Evolutionary conservation across 495 filamentous ascomycete species (phyloP).

Genomic region (Xylaria cubensis): DNA sequence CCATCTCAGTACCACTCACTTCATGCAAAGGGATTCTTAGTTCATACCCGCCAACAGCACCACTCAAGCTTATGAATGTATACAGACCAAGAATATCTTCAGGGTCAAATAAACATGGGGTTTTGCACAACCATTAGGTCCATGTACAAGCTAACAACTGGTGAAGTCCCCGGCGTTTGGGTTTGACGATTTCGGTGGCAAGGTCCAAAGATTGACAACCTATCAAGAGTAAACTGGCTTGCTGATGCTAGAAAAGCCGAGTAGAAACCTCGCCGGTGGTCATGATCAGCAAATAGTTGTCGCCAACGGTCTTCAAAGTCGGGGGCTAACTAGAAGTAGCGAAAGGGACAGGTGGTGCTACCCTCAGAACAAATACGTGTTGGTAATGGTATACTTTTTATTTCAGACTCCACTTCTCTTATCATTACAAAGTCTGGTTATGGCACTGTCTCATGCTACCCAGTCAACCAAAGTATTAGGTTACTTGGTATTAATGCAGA

Average conservation of each 20-base stretch:
- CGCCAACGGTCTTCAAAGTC: neutral
- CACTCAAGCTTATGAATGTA: neutral
- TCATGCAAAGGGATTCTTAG: neutral
- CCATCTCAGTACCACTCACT: neutral
- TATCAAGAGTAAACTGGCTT: too few relatives aligned
- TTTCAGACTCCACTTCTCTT: slow-evolving; percentile 1
- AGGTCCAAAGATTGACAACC: neutral
- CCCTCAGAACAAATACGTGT: neutral
- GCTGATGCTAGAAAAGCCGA: neutral
- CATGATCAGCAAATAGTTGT: neutral
- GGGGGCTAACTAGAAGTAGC: neutral
- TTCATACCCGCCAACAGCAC: too few relatives aligned
- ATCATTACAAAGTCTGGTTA: neutral
- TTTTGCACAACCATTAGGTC: neutral
- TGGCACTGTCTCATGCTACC: neutral
- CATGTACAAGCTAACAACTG: neutral
- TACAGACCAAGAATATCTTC: neutral
- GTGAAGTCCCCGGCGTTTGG: neutral
- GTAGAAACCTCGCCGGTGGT: neutral
- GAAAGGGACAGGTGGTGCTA: neutral
- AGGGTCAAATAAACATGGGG: neutral
- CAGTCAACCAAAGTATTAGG: neutral
- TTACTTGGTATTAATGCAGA: neutral
- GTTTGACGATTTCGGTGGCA: neutral
- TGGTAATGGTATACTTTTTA: neutral